A percentile compares a stretch with the other conserved stretches of the same genome.
phyloP scores from a whole-genome alignment of 2,329 filamentous ascomycete genomes.

The Neopestalotiopsis sp. region DNA sequence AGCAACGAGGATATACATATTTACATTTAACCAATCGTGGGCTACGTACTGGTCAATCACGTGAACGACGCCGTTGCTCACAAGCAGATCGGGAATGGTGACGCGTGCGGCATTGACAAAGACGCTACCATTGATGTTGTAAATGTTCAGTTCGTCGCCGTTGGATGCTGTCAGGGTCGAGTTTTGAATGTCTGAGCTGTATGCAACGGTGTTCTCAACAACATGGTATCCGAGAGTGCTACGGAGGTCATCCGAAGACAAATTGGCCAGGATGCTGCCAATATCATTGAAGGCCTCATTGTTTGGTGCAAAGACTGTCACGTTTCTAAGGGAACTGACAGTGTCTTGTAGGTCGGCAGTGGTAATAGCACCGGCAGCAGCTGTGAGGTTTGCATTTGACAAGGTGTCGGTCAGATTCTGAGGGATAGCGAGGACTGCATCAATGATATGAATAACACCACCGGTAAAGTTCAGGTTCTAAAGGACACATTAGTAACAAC shows the following conservation, averaged over 20 bases:
- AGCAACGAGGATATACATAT: neutral
- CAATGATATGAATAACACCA: constrained; percentile 60
- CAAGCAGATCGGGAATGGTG: constrained; percentile 52
- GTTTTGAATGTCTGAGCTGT: constrained; percentile 47
- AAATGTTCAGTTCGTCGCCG: constrained; percentile 53
- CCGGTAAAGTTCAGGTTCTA: constrained; percentile 59
- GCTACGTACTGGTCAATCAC: constrained; percentile 60
- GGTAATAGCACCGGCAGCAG: constrained; percentile 51
- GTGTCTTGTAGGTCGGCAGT: constrained; percentile 46
- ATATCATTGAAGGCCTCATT: constrained; percentile 65
- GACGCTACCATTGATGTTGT: constrained; percentile 43
- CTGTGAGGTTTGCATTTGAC: constrained; percentile 48
- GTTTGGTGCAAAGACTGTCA: constrained; percentile 70
- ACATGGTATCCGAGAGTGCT: constrained; percentile 69
- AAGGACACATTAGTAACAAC: neutral
- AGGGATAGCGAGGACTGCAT: constrained; percentile 53
- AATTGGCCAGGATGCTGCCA: constrained; percentile 53
- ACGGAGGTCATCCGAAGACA: constrained; percentile 53
- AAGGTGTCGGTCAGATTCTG: constrained; percentile 47
- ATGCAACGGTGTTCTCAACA: constrained; percentile 59
- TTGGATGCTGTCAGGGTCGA: constrained; percentile 43
- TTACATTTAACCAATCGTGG: neutral
- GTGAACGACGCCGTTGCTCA: constrained; percentile 63
- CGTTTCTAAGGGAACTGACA: constrained; percentile 47
- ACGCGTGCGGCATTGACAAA: constrained; percentile 59